A percentile compares a stretch with the other conserved stretches of the same genome.
phyloP scores from a whole-genome alignment of 495 filamentous ascomycete species.

The Penicillium goetzii region DNA sequence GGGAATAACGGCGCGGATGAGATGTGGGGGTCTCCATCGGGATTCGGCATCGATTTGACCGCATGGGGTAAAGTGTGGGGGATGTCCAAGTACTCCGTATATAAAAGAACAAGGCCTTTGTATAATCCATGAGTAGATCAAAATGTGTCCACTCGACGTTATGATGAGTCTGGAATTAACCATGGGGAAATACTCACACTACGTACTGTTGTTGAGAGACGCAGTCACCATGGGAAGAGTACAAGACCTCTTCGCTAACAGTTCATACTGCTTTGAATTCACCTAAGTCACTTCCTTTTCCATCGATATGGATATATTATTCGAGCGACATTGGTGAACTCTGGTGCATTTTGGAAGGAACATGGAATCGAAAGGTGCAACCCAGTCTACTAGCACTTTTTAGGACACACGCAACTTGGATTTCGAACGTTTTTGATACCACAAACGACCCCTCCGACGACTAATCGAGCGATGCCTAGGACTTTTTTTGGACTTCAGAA shows the following conservation, averaged over 20 bases:
- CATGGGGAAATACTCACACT: not conserved
- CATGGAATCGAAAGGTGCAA: not conserved
- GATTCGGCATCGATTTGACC: not conserved
- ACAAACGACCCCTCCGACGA: not conserved
- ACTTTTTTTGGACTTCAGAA: not conserved
- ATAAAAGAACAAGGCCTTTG: not conserved
- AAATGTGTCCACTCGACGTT: not conserved
- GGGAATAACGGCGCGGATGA: not conserved
- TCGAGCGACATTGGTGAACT: not conserved
- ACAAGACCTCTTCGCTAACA: too few relatives aligned
- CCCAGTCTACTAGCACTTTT: not conserved
- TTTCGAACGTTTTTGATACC: not conserved
- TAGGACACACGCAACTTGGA: not conserved
- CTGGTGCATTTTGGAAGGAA: too few relatives aligned
- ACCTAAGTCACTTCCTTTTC: too few relatives aligned
- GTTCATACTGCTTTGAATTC: too few relatives aligned
- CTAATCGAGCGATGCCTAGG: not conserved
- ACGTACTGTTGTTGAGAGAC: too few relatives aligned
- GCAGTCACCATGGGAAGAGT: too few relatives aligned
- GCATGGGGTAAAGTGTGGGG: constrained; percentile 1
- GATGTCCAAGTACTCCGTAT: not conserved
- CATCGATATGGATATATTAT: too few relatives aligned
- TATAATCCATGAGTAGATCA: not conserved
- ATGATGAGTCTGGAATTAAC: not conserved
- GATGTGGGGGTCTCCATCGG: not conserved